A percentile compares a stretch with the other conserved stretches of the same genome.
Conservation (phyloP, 495 filamentous ascomycete species). For the Hypoxylon fragiforme region DNA sequence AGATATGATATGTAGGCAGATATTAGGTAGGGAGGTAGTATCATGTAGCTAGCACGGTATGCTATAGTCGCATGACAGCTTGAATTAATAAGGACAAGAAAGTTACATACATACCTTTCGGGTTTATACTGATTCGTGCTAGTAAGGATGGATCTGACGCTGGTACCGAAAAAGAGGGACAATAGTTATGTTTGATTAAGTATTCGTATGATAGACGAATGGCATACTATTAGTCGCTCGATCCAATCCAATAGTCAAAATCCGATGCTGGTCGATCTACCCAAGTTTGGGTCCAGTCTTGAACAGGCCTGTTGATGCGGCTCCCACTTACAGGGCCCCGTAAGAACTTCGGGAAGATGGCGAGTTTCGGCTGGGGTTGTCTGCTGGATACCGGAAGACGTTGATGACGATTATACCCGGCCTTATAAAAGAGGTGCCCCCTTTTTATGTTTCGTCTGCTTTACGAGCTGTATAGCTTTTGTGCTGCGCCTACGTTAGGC, state of each 20-base stretch:
- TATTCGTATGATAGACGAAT: slow-evolving; percentile 31
- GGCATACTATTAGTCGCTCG: not conserved
- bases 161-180: slow-evolving; percentile 11
- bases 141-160: slow-evolving; percentile 4
- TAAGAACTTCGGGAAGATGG: slow-evolving; percentile 3
- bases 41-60: no score
- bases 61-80: slow-evolving; percentile 6
- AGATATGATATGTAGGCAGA: no score
- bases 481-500: slow-evolving; percentile 11
- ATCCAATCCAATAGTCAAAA: slow-evolving; percentile 32
- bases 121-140: slow-evolving; percentile 2
- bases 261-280: slow-evolving; percentile 30
- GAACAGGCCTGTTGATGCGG: slow-evolving; percentile 34
- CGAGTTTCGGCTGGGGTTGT: slow-evolving; percentile 2
- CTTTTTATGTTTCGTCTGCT: not conserved
- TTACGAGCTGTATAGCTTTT: slow-evolving; percentile 4
- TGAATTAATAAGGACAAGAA: not conserved
- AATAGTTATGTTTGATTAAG: slow-evolving; percentile 25
- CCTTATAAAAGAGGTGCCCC: not conserved
- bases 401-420: slow-evolving; percentile 14
- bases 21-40: no score
- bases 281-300: slow-evolving; percentile 31
- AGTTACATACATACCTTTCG: slow-evolving; percentile 1
- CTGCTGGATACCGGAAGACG: slow-evolving; percentile 1
- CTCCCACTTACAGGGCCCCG: slow-evolving; percentile 31